These are phyloP conservation scores for Kazachstania kunashirensis DNA, from an alignment of 805 yeast species.

Conservation along the genomic window DNA sequence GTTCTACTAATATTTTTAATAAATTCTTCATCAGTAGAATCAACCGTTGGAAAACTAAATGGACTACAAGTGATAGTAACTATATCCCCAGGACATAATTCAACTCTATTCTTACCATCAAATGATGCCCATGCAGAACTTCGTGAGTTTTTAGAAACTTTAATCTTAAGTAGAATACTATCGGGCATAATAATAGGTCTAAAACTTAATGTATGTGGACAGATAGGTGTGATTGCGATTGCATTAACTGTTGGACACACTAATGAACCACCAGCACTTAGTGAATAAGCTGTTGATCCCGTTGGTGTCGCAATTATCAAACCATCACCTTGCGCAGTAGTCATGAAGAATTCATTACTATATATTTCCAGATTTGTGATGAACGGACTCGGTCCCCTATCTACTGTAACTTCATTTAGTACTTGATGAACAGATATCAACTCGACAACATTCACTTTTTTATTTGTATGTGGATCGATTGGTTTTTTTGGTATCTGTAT, in stretches of 20 bases:
- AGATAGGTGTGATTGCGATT: conserved; percentile 86
- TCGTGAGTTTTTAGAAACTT: conserved; percentile 72
- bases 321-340: conserved; percentile 93
- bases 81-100: conserved; percentile 72
- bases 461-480: conserved; percentile 34
- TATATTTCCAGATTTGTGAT: conserved; percentile 82
- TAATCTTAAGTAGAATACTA: conserved; percentile 75
- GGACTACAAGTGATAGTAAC: conserved; percentile 78
- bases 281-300: conserved; percentile 91
- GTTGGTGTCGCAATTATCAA: conserved; percentile 89
- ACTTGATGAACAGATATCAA: conserved; percentile 58
- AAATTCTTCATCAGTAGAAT: conserved; percentile 62
- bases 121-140: conserved; percentile 96
- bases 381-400: conserved; percentile 89
- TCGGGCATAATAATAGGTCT: conserved; percentile 89
- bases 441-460: conserved; percentile 27
- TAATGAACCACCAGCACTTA: conserved; percentile 90
- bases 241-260: conserved; percentile 94
- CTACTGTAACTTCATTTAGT: conserved; percentile 81
- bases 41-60: conserved; percentile 89
- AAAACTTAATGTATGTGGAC: conserved; percentile 91
- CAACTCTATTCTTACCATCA: conserved; percentile 85
- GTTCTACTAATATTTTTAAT: conserved; percentile 79
- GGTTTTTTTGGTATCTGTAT: conserved; percentile 20
- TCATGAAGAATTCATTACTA: conserved; percentile 75